Base-by-base conservation (phyloP, 192 early-diverging fungal genomes). In the Entrophospora sp. region DNA sequence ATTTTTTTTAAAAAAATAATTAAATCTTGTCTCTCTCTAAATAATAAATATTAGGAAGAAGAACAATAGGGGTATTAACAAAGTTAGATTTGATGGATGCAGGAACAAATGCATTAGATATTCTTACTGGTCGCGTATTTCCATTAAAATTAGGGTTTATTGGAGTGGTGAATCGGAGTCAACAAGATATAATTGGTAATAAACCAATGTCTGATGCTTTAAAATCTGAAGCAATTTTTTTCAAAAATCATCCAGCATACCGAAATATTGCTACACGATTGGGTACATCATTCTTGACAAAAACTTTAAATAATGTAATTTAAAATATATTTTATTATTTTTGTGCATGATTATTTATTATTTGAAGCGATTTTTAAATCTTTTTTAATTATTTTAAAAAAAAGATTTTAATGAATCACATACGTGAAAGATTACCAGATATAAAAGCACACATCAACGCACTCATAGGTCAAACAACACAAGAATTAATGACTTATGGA, bases 61-160 rank as follows among this genome's bases (percentile, higher is more conserved):
- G 90, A 53, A 91, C 90, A 5, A 80, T 91, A 36, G 90, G 90
- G 22, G 86, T 91, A 7, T 72, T 91, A 56, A 90, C 90, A 42
- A 91, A 91, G 75, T 78, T 91, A 57, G 90, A 91, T 76, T 68
- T 91, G 64, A 91, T 91, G 90, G 90, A 91, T 67, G 81, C 83
- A 45, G 90, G 90, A 52, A 91, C 88, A 37, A 87, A 89, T 60
- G 87, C 90, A 35, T 73, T 91, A 31, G 90, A 91, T 44, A 86
- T 89, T 35, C 80, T 91, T 24, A 81, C 88, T 0, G 90, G 90
- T 31, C 75, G 86, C 34, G 85, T 88, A 3, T 87, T 88, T 37
- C 88, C 88, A 14, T 67, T 91, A 45, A 89, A 88, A 40, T 73
- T 91, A 28, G 90, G 90, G 1, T 91, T 91, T 71, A 83, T 91